Evolutionary conservation across 768 basidiomycete species (phyloP), one percentile per base, ranked within the genome.

Genomic region (Pleurotus eryngii): DNA sequence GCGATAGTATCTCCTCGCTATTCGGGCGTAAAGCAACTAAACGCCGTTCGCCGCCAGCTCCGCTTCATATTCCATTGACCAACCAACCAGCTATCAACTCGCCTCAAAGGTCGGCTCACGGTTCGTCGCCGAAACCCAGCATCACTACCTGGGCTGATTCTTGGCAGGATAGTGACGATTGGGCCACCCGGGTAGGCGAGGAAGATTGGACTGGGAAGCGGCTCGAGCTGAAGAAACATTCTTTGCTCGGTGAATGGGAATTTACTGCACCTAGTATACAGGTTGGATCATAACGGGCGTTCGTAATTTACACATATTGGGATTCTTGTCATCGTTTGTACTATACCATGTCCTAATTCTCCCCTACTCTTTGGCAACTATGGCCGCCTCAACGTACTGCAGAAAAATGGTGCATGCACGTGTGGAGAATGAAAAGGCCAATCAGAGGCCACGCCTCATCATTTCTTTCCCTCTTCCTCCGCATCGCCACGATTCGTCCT

Each of bases 91-190:
- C 72, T 6, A 65, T 74, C 56, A 74, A 74, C 56, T 70, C 71
- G 1, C 69, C 72, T 3, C 65, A 65, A 46, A 35, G 58, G 39
- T 58, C 60, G 11, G 62, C 61, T 60, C 39, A 55, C 59, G 24
- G 64, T 58, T 5, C 51, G 37, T 24, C n/a, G 43, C 49, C 22
- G 65, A 39, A 22, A 57, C 43, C n/a, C 30, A 35, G 30, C 30
- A 35, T 35, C 30, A 35, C 30, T 35, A 35, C 30, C 46, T 82
- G 79, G 84, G 75, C 75, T 17, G 77, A 82, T 51, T 79, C 79
- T 58, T 81, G 81, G 73, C 78, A 77, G 65, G 82, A 76, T 57
- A 60, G 70, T 24, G 76, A 76, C 45, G 81, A 84, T 47, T 86
- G 82, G 84, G 81, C 74, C 12, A 74, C 76, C 38, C 70, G 72